Percentiles rank a stretch among this genome's conserved stretches.
phyloP scores from a whole-genome alignment of 441 rosid species.

The Arabidopsis lyrata region DNA sequence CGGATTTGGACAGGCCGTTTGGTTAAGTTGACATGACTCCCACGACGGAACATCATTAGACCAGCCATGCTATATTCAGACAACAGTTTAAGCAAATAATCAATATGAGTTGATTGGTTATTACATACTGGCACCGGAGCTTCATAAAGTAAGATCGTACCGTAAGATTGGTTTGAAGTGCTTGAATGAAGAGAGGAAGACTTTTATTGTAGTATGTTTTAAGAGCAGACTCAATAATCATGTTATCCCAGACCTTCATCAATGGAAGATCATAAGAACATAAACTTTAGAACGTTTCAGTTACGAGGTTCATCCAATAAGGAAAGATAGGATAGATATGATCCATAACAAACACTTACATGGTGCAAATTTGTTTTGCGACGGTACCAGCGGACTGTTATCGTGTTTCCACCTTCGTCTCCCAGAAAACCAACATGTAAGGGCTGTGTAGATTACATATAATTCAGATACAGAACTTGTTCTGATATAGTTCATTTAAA shows the following conservation, averaged over 20 bases:
- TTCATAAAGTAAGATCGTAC: constrained; percentile 48
- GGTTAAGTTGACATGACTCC: constrained; percentile 66
- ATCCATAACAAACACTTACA: constrained; percentile 53
- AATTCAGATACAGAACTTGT: constrained; percentile 16
- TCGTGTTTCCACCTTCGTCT: constrained; percentile 90
- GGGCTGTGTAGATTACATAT: constrained; percentile 59
- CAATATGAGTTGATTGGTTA: constrained; percentile 6
- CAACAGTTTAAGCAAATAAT: constrained; percentile 22
- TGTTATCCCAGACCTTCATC: constrained; percentile 86
- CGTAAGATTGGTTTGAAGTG: constrained; percentile 72
- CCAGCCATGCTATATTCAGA: constrained; percentile 64
- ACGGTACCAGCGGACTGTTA: constrained; percentile 81
- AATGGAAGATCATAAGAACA: not conserved
- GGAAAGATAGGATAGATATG: constrained; percentile 2
- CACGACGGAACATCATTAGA: constrained; percentile 60
- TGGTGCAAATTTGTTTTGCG: constrained; percentile 94
- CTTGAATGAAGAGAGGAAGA: constrained; percentile 65
- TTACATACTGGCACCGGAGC: not conserved
- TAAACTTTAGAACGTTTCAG: not conserved
- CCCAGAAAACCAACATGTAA: constrained; percentile 92
- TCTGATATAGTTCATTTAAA: constrained; percentile 11
- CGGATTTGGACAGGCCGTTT: constrained; percentile 80
- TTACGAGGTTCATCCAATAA: not conserved
- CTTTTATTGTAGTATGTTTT: constrained; percentile 76
- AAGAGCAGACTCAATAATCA: constrained; percentile 86